Evolutionary conservation across 1,284 basidiomycete genomes (phyloP), one percentile per base, ranked within the genome.

Genomic region (Albatrellus sp.): DNA sequence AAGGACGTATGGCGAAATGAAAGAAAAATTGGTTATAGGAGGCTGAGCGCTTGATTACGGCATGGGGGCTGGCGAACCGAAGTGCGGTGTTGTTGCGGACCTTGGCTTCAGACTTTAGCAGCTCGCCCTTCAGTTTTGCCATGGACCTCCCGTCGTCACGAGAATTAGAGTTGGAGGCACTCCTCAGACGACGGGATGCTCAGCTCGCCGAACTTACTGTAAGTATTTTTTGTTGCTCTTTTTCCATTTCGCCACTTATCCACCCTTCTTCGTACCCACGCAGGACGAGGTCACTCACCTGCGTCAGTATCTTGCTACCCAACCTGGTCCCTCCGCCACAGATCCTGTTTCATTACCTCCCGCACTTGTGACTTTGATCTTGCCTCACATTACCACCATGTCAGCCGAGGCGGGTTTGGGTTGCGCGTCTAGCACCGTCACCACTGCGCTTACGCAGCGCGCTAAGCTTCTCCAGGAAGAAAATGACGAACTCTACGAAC

Each of bases 401-500:
- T 40, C 62, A 63, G 19, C 52, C 61, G 53, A 53, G 47, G 43
- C 57, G 28, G 51, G 63, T 46, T 56, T 70, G 41, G 58, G 64
- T 36, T 55, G 61, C 12, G 50, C 60, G 16, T 77, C 78, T 4
- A 71, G 67, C 50, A 80, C 81, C 0, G 77, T 83, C 24, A 72
- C 72, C 24, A 66, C 76, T 13, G 85, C 85, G 3, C 68, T 89
- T 45, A 77, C 74, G 0, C 82, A 86, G 55, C 69, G 83, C 41
- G 70, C 75, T 24, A 76, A 74, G 46, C 60, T 80, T 7, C 64
- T 89, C 8, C 86, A 89, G 57, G 78, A 84, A 44, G 85, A 89
- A 61, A 89, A 89, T 48, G 83, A 89, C 50, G 85, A 89, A 50
- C 54, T 86, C 4, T 89, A 87, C 55, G 73, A 77, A 42, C 61